Base-by-base conservation (phyloP, 129 eudicot species). In the Lonicera japonica region DNA sequence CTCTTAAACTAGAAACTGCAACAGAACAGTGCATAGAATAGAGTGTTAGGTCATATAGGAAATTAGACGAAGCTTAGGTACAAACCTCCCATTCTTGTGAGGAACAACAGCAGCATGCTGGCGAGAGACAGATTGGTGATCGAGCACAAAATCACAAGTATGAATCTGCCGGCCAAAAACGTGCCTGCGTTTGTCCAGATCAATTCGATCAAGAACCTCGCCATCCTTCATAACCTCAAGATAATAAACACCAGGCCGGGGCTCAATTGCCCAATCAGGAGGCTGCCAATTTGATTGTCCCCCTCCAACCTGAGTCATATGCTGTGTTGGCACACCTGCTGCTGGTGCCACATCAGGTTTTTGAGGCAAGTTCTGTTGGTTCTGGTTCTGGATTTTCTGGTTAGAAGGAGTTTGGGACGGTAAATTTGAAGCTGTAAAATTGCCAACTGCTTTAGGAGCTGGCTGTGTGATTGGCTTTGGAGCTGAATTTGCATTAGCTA, bases 211-310 rank as follows among this genome's bases (percentile, higher is more conserved):
- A 72, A 92, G 82, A 68, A 85, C 83, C 63, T 84, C 86, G 9
- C 96, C 96, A 8, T 92, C 99, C 70, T 92, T 92, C 56, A 88
- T 46, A 69, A 92, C 95, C 46, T 92, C 95, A 63, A 92, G 99
- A 71, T 71, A 85, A 76, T 73, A 83, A 54, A 92, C 87, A 65
- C 99, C 96, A 8, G 77, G 81, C 4, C 89, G 95, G 60, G 99
- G 96, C 71, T 92, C 96, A 68, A 92, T 88, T 5, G 99, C 99
- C 99, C 99, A 92, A 63, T 92, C 99, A 47, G 99, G 99, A 63
- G 99, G 95, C 73, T 78, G 86, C 99, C 99, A 92, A 11, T 64
- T 80, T 5, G 98, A 87, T 48, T 92, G 95, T 1, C 95, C 96
- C 34, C 92, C 99, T 74, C 99, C 99, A 72, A 82, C 60, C 76